Percentiles rank a stretch among this genome's conserved stretches.
phyloP scores from a whole-genome alignment of 768 basidiomycete genomes.

The Stropharia rugosoannulata region DNA sequence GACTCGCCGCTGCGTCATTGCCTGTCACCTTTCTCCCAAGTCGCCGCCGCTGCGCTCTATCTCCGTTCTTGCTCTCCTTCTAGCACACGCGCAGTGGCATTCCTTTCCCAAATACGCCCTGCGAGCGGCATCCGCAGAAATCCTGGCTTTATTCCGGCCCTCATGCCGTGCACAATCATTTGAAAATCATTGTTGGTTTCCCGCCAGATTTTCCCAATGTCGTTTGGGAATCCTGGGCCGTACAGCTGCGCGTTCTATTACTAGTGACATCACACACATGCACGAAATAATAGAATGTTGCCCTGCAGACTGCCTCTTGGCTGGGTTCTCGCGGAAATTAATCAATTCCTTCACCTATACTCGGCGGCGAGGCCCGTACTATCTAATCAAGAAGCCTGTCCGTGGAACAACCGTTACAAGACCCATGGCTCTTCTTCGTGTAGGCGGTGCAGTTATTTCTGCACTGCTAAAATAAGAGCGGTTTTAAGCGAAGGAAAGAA shows the following conservation, averaged over 20 bases:
- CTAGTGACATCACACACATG: background rate
- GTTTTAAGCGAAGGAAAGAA: too few species aligned
- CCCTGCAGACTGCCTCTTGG: background rate
- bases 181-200: too few species aligned
- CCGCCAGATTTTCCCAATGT: background rate
- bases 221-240: background rate
- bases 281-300: background rate
- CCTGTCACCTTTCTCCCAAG: background rate
- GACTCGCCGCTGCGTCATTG: background rate
- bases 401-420: too few species aligned
- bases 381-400: too few species aligned
- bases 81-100: conserved; percentile 8
- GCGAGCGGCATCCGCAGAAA: background rate
- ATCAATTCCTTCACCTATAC: background rate
- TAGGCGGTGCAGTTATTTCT: too few species aligned
- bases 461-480: too few species aligned
- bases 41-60: conserved; percentile 18
- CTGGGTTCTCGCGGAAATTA: background rate
- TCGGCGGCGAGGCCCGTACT: too few species aligned
- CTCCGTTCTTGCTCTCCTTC: conserved; percentile 19
- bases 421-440: too few species aligned
- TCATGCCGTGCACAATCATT: too few species aligned
- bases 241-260: background rate
- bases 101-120: background rate
- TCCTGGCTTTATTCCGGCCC: background rate